Base-by-base conservation (phyloP, 257 asterid species). In the Penstemon eatonii region DNA sequence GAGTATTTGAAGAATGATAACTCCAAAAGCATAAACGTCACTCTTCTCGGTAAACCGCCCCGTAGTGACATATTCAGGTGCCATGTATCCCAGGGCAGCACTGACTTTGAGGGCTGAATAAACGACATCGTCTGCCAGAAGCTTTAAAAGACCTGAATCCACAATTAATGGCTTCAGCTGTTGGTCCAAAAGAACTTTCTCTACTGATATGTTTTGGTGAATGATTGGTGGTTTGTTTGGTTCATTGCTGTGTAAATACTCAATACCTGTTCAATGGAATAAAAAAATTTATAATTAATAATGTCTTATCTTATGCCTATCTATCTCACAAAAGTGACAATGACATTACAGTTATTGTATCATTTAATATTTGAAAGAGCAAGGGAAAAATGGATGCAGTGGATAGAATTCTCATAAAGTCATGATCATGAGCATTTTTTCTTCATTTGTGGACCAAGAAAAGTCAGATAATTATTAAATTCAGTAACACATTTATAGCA, bases 31-130 rank as follows among this genome's bases (percentile, higher is more conserved):
- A 45, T 91, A 94, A 11, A 94, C 93, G n/a, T 91, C 98, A 25
- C 97, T 94, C 82, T 87, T 94, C 79, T 89, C 96, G 0, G 99
- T 94, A 75, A 94, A 94, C 3, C 95, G 92, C 12, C 99, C 99
- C 0, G 99, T 89, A 39, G 96, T 89, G 18, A 91, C 78, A 73
- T 94, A 94, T 69, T 94, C 99, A 0, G 99, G 99, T 0, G 99
- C 96, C 97, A 94, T 91, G 74, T 91, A 94, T 7, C 99, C 99
- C 12, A 94, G 65, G 1, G 91, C 97, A 3, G 99, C 99, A 42
- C 99, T 94, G 46, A 83, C 96, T 69, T 94, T 94, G 65, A 93
- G 86, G 67, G 97, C 98, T 2, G 98, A 93, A 86, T 85, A 93
- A 15, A 90, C 90, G 6, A 86, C 97, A 41, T 93, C 98, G 25